These are phyloP conservation scores for Suhomyces pyralidae DNA, from an alignment of 805 yeast genomes.

Conservation along the genomic window DNA sequence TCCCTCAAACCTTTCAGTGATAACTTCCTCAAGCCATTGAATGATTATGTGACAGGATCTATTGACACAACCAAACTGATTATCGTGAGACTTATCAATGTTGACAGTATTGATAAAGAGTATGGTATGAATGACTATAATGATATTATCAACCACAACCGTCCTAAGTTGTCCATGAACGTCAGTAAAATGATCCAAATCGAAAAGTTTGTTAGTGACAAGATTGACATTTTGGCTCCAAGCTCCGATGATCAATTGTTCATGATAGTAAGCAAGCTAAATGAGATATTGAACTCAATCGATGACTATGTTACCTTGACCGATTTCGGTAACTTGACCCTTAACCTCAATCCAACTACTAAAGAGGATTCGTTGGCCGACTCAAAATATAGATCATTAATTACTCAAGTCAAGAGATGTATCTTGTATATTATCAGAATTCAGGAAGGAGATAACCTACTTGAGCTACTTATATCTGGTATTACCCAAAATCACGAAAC, in stretches of 20 bases:
- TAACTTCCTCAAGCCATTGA: constrained; percentile 73
- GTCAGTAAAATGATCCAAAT: constrained; percentile 47
- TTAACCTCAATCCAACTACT: constrained; percentile 54
- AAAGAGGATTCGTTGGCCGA: constrained; percentile 49
- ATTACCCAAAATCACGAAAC: constrained; percentile 69
- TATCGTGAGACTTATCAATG: constrained; percentile 47
- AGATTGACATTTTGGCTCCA: constrained; percentile 45
- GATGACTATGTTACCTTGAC: constrained; percentile 47
- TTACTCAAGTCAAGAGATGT: constrained; percentile 78
- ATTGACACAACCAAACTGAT: constrained; percentile 45
- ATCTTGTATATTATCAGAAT: constrained; percentile 79
- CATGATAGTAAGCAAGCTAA: constrained; percentile 41
- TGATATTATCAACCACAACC: constrained; percentile 53
- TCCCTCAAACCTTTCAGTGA: constrained; percentile 68
- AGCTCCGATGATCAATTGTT: constrained; percentile 53
- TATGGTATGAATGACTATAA: constrained; percentile 65
- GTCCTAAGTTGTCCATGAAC: constrained; percentile 45
- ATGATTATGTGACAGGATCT: constrained; percentile 61
- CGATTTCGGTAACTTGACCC: constrained; percentile 49
- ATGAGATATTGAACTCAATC: constrained; percentile 34
- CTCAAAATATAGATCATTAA: constrained; percentile 54
- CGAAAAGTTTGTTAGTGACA: constrained; percentile 40
- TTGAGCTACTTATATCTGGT: constrained; percentile 65
- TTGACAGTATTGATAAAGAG: constrained; percentile 54
- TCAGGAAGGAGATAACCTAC: constrained; percentile 66